phyloP scores from a whole-genome alignment of 768 basidiomycete species.

The Kwoniella pini region DNA sequence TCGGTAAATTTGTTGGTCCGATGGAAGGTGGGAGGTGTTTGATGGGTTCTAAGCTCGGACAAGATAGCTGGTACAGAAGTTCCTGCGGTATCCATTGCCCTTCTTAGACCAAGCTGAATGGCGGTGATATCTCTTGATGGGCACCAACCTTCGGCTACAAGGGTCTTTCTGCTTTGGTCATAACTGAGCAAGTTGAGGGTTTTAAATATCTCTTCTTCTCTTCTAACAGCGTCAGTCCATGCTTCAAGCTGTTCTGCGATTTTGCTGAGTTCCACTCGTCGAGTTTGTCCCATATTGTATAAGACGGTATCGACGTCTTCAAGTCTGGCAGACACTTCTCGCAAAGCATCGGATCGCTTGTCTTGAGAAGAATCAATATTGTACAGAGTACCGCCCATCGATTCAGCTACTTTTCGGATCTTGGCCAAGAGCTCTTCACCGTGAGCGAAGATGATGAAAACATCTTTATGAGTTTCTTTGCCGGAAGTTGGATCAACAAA shows the following conservation, averaged over 20 bases:
- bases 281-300: conserved; percentile 81
- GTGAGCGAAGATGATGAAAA: conserved; percentile 99
- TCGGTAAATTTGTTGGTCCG: conserved; percentile 95
- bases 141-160: conserved; percentile 97
- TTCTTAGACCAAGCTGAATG: conserved; percentile 83
- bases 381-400: conserved; percentile 97
- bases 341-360: conserved; percentile 84
- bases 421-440: conserved; percentile 88
- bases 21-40: conserved; percentile 92
- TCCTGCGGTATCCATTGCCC: conserved; percentile 92
- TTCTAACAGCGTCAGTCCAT: conserved; percentile 91
- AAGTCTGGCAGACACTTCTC: conserved; percentile 80
- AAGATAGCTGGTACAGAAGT: conserved; percentile 89
- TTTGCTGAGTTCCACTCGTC: conserved; percentile 76
- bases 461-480: conserved; percentile 88
- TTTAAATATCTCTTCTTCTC: conserved; percentile 96
- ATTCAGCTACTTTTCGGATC: conserved; percentile 96
- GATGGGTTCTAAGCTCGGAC: conserved; percentile 82
- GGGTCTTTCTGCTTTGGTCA: conserved; percentile 86
- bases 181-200: conserved; percentile 94
- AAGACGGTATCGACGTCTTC: conserved; percentile 88
- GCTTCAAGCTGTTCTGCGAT: conserved; percentile 80
- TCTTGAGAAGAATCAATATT: conserved; percentile 93
- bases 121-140: conserved; percentile 84
- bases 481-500: conserved; percentile 85